phyloP scores from a whole-genome alignment of 352 stramenopile genomes.

The Phytophthora colocasiae region DNA sequence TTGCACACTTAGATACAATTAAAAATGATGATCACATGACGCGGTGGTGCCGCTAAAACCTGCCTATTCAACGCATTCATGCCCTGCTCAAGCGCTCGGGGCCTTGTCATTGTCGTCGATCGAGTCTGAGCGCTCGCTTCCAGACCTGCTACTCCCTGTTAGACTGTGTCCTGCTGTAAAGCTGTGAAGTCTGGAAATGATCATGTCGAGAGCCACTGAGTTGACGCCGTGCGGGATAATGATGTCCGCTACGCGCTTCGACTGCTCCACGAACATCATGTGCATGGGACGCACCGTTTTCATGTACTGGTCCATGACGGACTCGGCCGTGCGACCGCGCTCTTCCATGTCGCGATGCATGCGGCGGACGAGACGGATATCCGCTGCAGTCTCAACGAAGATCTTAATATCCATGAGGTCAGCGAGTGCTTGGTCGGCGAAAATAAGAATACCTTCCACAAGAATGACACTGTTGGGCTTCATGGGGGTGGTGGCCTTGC shows the following conservation, averaged over 20 bases:
- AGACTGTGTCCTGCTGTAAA: constrained; percentile 57
- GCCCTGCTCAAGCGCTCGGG: not conserved
- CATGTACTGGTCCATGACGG: constrained; percentile 97
- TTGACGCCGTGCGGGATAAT: constrained; percentile 96
- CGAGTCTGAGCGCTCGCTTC: constrained; percentile 59
- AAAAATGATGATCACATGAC: constrained; percentile 31
- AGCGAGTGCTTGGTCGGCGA: constrained; percentile 90
- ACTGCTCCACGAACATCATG: constrained; percentile 97
- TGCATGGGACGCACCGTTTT: constrained; percentile 98
- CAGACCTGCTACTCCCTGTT: constrained; percentile 49
- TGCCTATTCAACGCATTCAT: constrained; percentile 30
- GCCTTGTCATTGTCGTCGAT: constrained; percentile 41
- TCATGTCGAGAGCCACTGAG: constrained; percentile 94
- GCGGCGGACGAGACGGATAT: constrained; percentile 95
- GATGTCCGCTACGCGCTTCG: constrained; percentile 95
- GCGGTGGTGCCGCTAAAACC: constrained; percentile 20
- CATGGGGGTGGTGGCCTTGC: constrained; percentile 76
- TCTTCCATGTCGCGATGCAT: constrained; percentile 96
- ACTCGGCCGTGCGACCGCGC: constrained; percentile 92
- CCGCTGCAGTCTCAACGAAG: constrained; percentile 96
- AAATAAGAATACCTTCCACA: constrained; percentile 97
- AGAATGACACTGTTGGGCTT: constrained; percentile 94
- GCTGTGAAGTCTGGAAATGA: constrained; percentile 90
- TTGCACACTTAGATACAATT: constrained; percentile 26
- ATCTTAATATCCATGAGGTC: constrained; percentile 97